Evolutionary conservation across 495 filamentous ascomycete genomes (phyloP), one percentile per base, ranked within the genome.

Genomic region (Aspergillus steynii): DNA sequence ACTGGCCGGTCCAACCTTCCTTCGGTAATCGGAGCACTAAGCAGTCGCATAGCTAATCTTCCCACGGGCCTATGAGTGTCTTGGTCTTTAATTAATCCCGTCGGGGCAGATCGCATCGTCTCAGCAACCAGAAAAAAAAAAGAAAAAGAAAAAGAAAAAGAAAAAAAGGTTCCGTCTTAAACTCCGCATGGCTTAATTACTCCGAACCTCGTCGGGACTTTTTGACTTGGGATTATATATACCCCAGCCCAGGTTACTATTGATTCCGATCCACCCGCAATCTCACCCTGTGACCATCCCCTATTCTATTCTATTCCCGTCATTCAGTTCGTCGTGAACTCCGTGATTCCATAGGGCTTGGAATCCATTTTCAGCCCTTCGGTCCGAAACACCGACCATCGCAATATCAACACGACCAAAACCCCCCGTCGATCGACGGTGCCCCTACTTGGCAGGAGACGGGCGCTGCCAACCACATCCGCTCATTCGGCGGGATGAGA

Each of bases 1-100:
- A 34, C 31, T 34, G 31, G 31, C 31, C 31, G 6, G 20, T 20
- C 20, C 20, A 20, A 20, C 20, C 20, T 20, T 20, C 20, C 20
- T 20, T 20, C 20, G 20, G 20, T 20, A 20, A 20, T 20, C 20
- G 20, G 20, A 20, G 31, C 6, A 34, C 31, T 34, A 42, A 14
- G 9, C 37, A 14, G 37, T 2, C 6, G 5, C 9, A 15, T 8
- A 42, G 37, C 37, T 42, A 42, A 42, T 42, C 49, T 26, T 27
- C 49, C 49, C 49, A 50, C 49, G 37, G 37, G 37, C 37, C 37
- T 12, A 42, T 42, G 37, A 15, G 28, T 53, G 27, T 14, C 51
- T 53, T 27, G 51, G 51, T 53, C 27, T 32, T 50, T 53, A 31
- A 29, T 29, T 53, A 53, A 53, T n/a, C 27, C 50, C 50, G 31